Conservation (phyloP, 2,329 filamentous ascomycete genomes). For the Coniochaeta sp. region DNA sequence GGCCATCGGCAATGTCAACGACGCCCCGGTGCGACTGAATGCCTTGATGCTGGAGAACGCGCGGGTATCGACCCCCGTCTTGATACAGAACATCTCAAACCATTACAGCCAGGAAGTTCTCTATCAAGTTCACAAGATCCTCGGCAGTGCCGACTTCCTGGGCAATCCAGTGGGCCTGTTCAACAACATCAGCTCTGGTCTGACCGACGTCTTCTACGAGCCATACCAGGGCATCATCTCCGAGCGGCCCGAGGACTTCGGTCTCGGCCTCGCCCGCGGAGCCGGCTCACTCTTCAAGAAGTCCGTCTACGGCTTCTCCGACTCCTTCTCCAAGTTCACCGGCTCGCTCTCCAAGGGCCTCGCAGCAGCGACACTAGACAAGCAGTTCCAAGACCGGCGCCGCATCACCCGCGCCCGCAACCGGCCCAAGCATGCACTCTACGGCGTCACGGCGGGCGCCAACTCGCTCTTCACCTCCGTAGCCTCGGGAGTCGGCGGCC, state of each 20-base stretch:
- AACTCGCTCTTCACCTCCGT: slow-evolving; percentile 92
- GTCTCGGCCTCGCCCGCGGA: slow-evolving; percentile 90
- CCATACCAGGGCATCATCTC: slow-evolving; percentile 96
- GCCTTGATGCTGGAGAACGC: slow-evolving; percentile 93
- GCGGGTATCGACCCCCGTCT: slow-evolving; percentile 74
- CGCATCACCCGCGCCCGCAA: slow-evolving; percentile 91
- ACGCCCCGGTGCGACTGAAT: slow-evolving; percentile 89
- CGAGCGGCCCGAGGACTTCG: slow-evolving; percentile 89
- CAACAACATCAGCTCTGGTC: slow-evolving; percentile 95
- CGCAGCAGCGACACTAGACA: slow-evolving; percentile 90
- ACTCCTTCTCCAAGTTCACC: slow-evolving; percentile 96
- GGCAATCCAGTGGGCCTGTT: slow-evolving; percentile 96
- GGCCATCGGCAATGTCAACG: slow-evolving; percentile 98
- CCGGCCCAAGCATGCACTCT: slow-evolving; percentile 91
- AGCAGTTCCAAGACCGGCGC: slow-evolving; percentile 94
- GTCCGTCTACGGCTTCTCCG: slow-evolving; percentile 92
- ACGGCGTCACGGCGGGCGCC: slow-evolving; percentile 89
- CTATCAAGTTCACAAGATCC: slow-evolving; percentile 92
- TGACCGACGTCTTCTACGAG: slow-evolving; percentile 98
- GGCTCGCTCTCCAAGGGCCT: slow-evolving; percentile 95
- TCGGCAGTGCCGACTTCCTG: slow-evolving; percentile 94
- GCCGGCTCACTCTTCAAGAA: slow-evolving; percentile 98
- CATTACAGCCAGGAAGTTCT: slow-evolving; percentile 97
- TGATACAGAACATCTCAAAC: slow-evolving; percentile 79
- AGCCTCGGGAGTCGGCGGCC: slow-evolving; percentile 85